Percentiles rank a stretch among this genome's conserved stretches.
Evolutionary conservation across 768 basidiomycete species (phyloP).

Genomic region (Mycena indigotica): DNA sequence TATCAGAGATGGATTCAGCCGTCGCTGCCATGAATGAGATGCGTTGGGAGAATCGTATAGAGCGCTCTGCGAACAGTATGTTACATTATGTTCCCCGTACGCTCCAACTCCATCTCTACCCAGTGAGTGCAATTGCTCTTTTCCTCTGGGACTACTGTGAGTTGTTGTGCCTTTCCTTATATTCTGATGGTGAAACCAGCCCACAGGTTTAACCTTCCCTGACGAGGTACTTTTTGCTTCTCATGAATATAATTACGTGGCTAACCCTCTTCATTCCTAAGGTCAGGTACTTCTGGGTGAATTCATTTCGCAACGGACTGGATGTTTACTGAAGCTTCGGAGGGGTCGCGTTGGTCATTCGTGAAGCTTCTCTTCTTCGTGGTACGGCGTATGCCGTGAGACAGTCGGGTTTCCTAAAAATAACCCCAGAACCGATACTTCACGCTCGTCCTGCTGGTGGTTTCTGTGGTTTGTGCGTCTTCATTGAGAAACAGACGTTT

Average conservation of each 20-base stretch:
- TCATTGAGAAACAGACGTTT: too few species aligned
- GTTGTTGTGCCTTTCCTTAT: not conserved
- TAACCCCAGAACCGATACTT: conserved; percentile 16
- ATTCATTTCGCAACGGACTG: not conserved
- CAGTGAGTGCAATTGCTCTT: conserved; percentile 21
- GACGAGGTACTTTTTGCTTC: conserved; percentile 10
- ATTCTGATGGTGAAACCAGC: not conserved
- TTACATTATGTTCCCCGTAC: not conserved
- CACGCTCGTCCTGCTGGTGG: conserved; percentile 13
- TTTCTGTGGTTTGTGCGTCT: conserved; percentile 17
- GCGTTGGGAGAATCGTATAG: conserved; percentile 17
- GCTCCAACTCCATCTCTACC: not conserved
- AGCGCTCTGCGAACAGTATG: conserved; percentile 19
- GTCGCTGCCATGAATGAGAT: conserved; percentile 3
- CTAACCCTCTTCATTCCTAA: not conserved
- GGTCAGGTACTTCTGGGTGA: conserved; percentile 22
- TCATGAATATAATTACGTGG: not conserved
- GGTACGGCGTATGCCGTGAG: conserved; percentile 1
- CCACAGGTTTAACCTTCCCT: conserved; percentile 15
- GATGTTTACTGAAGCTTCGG: not conserved
- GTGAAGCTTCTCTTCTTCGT: conserved; percentile 20
- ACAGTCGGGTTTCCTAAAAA: not conserved
- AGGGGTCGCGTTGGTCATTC: conserved; percentile 19
- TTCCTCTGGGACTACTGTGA: conserved; percentile 20
- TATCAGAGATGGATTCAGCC: not conserved